Conservation (phyloP, 441 rosid species). For the Populus hybrid region DNA sequence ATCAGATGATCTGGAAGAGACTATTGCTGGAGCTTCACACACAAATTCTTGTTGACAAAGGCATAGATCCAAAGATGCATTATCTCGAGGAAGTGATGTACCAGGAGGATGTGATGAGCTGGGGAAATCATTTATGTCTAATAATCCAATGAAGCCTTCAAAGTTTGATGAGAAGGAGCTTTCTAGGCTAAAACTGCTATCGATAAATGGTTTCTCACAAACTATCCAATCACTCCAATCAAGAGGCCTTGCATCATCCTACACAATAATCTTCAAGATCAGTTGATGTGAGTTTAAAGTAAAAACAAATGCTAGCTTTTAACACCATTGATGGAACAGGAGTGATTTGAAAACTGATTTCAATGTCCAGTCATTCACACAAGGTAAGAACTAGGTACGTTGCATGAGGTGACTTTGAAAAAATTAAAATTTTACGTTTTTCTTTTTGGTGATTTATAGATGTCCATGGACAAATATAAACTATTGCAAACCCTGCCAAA, state of each 20-base stretch:
- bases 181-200: slow-evolving; percentile 19
- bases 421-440: neutral
- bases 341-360: neutral
- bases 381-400: neutral
- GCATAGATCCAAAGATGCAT: slow-evolving; percentile 21
- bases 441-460: neutral
- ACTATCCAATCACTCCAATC: slow-evolving; percentile 86
- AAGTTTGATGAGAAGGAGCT: slow-evolving; percentile 29
- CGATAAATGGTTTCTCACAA: slow-evolving; percentile 31
- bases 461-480: neutral
- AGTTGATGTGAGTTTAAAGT: slow-evolving; percentile 1
- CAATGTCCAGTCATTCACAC: neutral
- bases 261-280: slow-evolving; percentile 21
- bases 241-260: slow-evolving; percentile 46
- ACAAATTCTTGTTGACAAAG: slow-evolving; percentile 29
- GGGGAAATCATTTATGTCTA: slow-evolving; percentile 40
- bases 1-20: slow-evolving; percentile 29
- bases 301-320: neutral
- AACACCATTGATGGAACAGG: neutral
- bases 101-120: slow-evolving; percentile 17
- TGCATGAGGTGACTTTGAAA: neutral
- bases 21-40: slow-evolving; percentile 28
- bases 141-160: slow-evolving; percentile 33
- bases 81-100: slow-evolving; percentile 25
- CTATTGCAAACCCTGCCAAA: neutral